Percentiles rank a stretch among this genome's conserved stretches.
Evolutionary conservation across 495 filamentous ascomycete genomes (phyloP).

Genomic region (Aspergillus saccharolyticus): DNA sequence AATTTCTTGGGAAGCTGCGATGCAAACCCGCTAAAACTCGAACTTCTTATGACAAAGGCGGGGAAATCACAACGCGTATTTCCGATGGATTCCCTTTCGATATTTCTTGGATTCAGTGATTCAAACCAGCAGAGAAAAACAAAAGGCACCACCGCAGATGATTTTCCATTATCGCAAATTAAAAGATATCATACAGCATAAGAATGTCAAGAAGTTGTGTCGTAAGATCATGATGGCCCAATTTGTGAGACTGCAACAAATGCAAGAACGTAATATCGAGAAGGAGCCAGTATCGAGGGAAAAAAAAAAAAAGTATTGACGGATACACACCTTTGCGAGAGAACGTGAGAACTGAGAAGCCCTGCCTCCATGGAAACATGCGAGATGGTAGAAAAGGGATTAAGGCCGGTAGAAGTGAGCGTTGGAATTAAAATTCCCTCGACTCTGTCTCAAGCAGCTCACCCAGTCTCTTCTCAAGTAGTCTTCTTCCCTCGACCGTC

Average conservation of each 20-base stretch:
- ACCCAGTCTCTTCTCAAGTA: conserved; percentile 65
- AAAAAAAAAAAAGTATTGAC: neutral
- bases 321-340: neutral
- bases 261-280: neutral
- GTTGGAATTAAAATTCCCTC: neutral
- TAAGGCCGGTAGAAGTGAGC: neutral
- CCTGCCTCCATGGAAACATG: neutral
- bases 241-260: neutral
- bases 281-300: neutral
- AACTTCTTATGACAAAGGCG: too few species aligned
- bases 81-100: too few species aligned
- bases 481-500: conserved; percentile 57
- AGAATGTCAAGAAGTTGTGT: neutral
- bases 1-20: too few species aligned
- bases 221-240: neutral
- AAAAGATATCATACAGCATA: neutral
- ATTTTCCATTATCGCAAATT: too few species aligned
- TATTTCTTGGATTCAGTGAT: too few species aligned
- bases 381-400: neutral
- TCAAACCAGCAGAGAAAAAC: neutral
- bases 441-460: conserved; percentile 47
- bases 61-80: too few species aligned
- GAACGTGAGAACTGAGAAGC: neutral
- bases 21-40: too few species aligned
- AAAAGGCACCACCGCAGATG: neutral